Conservation (phyloP, 352 stramenopile genomes). For the Pythium pectinolyticum region DNA sequence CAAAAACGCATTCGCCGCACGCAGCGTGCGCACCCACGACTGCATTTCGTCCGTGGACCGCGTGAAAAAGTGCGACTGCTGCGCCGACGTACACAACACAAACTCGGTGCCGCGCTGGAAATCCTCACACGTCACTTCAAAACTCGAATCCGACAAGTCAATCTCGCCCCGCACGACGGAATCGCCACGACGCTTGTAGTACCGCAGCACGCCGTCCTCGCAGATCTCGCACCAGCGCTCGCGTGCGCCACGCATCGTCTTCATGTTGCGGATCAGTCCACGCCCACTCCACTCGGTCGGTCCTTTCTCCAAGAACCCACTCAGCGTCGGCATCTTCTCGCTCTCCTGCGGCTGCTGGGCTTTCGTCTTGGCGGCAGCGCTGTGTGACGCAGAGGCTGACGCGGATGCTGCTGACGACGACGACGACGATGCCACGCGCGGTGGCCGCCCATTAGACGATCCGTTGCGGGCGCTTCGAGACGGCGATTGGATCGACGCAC, state of each 20-base stretch:
- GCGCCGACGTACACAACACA: constrained; percentile 74
- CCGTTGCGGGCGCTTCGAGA: constrained; percentile 24
- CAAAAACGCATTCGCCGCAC: constrained; percentile 64
- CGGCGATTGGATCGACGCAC: not conserved
- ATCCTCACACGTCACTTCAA: constrained; percentile 84
- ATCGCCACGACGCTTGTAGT: constrained; percentile 87
- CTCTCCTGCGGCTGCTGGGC: constrained; percentile 26
- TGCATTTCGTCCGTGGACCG: constrained; percentile 67
- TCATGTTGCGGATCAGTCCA: constrained; percentile 81
- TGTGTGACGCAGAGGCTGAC: too few species aligned
- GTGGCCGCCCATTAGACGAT: not conserved
- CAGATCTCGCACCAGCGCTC: constrained; percentile 87
- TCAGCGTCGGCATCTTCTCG: constrained; percentile 68
- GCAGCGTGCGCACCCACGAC: constrained; percentile 79
- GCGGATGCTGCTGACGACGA: not conserved
- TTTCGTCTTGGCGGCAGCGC: constrained; percentile 24
- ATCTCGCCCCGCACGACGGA: constrained; percentile 82
- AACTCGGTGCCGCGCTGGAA: constrained; percentile 75
- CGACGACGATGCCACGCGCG: not conserved
- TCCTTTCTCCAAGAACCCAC: constrained; percentile 81
- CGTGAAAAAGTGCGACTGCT: constrained; percentile 88
- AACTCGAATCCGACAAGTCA: constrained; percentile 69
- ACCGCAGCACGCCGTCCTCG: constrained; percentile 67
- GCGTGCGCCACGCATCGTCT: constrained; percentile 80
- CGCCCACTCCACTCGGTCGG: constrained; percentile 83